Evolutionary conservation across 306 rosid genomes (phyloP).

Genomic region (Prunus campanulata): DNA sequence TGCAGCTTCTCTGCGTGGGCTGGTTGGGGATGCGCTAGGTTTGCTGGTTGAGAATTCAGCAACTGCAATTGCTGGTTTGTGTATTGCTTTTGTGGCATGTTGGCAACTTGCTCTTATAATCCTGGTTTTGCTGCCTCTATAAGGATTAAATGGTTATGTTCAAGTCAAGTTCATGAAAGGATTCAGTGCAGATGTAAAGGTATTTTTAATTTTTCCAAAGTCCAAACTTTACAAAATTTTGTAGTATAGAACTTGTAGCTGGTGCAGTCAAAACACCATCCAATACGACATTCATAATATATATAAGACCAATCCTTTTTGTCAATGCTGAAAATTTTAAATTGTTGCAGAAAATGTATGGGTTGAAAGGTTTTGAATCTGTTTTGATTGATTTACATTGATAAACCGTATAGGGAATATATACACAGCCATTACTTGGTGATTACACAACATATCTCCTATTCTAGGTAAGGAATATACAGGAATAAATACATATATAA

Average conservation of each 20-base stretch:
- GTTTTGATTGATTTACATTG: too few relatives aligned
- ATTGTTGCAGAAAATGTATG: conserved; percentile 50
- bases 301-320: not conserved
- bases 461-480: too few relatives aligned
- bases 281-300: not conserved
- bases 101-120: conserved; percentile 68
- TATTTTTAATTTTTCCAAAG: conserved; percentile 14
- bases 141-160: conserved; percentile 42
- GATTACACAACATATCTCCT: too few relatives aligned
- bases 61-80: conserved; percentile 47
- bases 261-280: not conserved
- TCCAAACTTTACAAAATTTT: not conserved
- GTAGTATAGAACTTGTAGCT: not conserved
- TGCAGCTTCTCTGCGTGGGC: conserved; percentile 58
- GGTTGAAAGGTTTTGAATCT: too few relatives aligned
- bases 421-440: too few relatives aligned
- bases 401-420: too few relatives aligned
- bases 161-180: conserved; percentile 60
- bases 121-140: conserved; percentile 56
- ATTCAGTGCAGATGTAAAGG: conserved; percentile 67
- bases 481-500: too few relatives aligned
- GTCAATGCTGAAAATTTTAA: conserved; percentile 6
- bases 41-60: conserved; percentile 54
- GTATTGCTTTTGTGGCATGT: conserved; percentile 57
- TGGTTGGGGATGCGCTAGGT: conserved; percentile 75